Evolutionary conservation across 2,329 filamentous ascomycete species (phyloP), one percentile per base, ranked within the genome.

Genomic region (Colletotrichum camelliae): DNA sequence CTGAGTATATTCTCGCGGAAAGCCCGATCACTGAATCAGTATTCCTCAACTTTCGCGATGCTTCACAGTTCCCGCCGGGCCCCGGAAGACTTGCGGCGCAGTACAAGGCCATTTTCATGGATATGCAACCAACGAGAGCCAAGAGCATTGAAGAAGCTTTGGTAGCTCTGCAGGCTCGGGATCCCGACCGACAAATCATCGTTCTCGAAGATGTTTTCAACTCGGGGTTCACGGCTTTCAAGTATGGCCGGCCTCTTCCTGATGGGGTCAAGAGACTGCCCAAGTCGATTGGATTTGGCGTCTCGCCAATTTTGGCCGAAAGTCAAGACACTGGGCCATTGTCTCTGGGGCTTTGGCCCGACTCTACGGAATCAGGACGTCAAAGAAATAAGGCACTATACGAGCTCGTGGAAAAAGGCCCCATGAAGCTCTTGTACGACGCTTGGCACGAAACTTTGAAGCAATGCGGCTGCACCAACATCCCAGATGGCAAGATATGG

Each of bases 281-380:
- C 18, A 77, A 75, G 48, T 80, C 77, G 12, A 81, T 86, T n/a
- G 83, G 81, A 5, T 80, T 86, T 24, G 82, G 81, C 31, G 77
- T 82, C 4, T 77, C 81, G 21, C 81, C 83, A 2, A 71, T 85
- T 9, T 60, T 80, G 29, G 62, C 84, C 7, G 75, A 78, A 5
- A 84, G 83, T 65, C 78, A 80, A 48, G 83, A 85, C 71, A 80
- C 79, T 5, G 81, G 81, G 2, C 82, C 83, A 1, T 80, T 82
- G 35, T 80, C 82, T 2, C 76, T 80, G 1, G 82, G 82, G 4
- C 58, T 85, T 13, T 82, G 79, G 6, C 82, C 81, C 2, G 81
- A 83, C 58, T 74, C 72, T 7, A 80, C 80, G 4, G 79, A 77
- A 10, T 82, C 83, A 27, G 81, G 83, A 6, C 77, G 80, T 16